Percentiles rank a stretch among this genome's conserved stretches.
These are phyloP conservation scores for Diospyros lotus DNA, from an alignment of 148 eudicot species.

Conservation along the genomic window DNA sequence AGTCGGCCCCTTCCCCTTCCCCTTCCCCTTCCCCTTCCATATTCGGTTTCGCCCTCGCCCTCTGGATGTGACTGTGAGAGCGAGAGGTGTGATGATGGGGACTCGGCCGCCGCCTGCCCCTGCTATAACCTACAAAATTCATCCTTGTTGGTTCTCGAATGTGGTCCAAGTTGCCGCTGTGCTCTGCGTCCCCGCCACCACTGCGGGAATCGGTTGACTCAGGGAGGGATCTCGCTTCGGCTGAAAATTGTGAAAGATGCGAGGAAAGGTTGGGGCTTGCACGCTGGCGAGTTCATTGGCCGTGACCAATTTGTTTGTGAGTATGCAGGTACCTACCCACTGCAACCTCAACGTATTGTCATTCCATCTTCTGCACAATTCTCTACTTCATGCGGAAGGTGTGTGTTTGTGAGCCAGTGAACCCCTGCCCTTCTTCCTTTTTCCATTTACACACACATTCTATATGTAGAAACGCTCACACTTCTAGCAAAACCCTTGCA, in stretches of 20 bases:
- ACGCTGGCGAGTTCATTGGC: slow-evolving; percentile 40
- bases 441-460: neutral
- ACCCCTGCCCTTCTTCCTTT: neutral
- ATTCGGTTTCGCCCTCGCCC: neutral
- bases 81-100: slow-evolving; percentile 25
- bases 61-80: slow-evolving; percentile 44
- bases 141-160: slow-evolving; percentile 45
- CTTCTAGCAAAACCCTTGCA: no score
- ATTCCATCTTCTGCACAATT: no score
- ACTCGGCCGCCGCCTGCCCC: slow-evolving; percentile 23
- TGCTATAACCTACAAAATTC: slow-evolving; percentile 28
- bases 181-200: slow-evolving; percentile 9
- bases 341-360: no score
- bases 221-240: slow-evolving; percentile 40
- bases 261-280: slow-evolving; percentile 77
- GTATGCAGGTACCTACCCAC: slow-evolving; percentile 55
- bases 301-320: slow-evolving; percentile 61
- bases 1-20: slow-evolving; percentile 7
- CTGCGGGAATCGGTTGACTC: slow-evolving; percentile 61
- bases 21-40: neutral
- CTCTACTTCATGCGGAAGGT: no score
- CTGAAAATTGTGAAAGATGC: slow-evolving; percentile 54
- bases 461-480: neutral
- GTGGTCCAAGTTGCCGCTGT: slow-evolving; percentile 62
- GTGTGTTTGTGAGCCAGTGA: no score